Base-by-base conservation (phyloP, 345 rosid genomes). In the Hibiscus mutabilis region DNA sequence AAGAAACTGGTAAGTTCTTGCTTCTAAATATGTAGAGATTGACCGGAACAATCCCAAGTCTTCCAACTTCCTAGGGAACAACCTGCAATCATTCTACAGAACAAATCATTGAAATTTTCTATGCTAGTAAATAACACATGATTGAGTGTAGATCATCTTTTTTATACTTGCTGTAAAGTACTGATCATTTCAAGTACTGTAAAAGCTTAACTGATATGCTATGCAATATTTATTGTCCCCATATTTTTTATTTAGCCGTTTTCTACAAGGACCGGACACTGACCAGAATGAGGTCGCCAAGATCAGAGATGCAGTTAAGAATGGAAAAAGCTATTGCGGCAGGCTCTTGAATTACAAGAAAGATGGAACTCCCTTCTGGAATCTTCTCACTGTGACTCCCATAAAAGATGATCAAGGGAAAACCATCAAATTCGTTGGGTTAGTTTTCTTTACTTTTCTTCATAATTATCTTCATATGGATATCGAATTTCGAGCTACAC, bases 301-400 rank as follows among this genome's bases (percentile, higher is more conserved):
- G 84, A 87, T 94, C 67, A 77, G 95, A 83, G 86, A 84, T 16
- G 84, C 93, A 1, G 95, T 94, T 49, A 90, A 77, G 83, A 81
- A 73, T 19, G 93, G 96, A 33, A 84, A 58, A 42, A 90, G 89
- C 80, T 90, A 87, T 88, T 88, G 96, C 27, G 97, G 98, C 14
- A 87, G 97, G 87, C 89, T 94, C 42, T 84, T 94, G 72, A 91
- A 94, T 84, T 94, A 94, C 87, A 91, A 91, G 87, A 94, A 90
- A 73, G 83, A 94, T 33, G 91, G 90, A 25, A 91, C 90, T 25
- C 92, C 98, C 37, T 94, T 94, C 80, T 94, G 98, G 98, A 94
- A 94, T 82, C 96, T 94, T 72, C 92, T 94, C 76, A 94, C 98
- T 7, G 65, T 94, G 78, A 94, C 95, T 66, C 97, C 97, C 46